Conservation (phyloP, 352 stramenopile genomes). For the Globisporangium emineosum region DNA sequence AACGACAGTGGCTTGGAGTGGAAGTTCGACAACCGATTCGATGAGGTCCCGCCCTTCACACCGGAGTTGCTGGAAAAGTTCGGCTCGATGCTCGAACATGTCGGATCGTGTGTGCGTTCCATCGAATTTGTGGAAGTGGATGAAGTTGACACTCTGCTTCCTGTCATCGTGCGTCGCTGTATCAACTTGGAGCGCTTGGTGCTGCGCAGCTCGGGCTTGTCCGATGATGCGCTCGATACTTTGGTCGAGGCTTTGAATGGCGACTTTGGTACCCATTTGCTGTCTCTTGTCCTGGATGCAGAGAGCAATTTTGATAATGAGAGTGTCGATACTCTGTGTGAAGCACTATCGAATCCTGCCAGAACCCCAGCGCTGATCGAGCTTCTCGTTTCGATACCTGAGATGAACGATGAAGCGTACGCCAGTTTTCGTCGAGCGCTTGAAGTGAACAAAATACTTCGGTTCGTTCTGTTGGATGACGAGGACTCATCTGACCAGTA, state of each 20-base stretch:
- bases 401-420: not conserved
- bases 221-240: not conserved
- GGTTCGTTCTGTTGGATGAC: not conserved
- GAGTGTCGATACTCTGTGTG: not conserved
- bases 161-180: not conserved
- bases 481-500: not conserved
- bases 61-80: not conserved
- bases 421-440: not conserved
- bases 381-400: not conserved
- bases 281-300: not conserved
- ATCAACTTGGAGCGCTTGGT: not conserved
- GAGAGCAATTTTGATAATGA: not conserved
- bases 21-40: not conserved
- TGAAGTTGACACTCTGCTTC: not conserved
- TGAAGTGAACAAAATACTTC: not conserved
- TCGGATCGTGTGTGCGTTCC: not conserved
- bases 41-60: not conserved
- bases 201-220: not conserved
- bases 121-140: not conserved
- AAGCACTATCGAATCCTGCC: not conserved
- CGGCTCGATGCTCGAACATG: not conserved
- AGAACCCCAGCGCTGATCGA: not conserved
- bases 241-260: not conserved
- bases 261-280: not conserved
- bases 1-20: not conserved